Evolutionary conservation across 306 rosid species (phyloP), one percentile per base, ranked within the genome.

Genomic region (Vigna trinervia): DNA sequence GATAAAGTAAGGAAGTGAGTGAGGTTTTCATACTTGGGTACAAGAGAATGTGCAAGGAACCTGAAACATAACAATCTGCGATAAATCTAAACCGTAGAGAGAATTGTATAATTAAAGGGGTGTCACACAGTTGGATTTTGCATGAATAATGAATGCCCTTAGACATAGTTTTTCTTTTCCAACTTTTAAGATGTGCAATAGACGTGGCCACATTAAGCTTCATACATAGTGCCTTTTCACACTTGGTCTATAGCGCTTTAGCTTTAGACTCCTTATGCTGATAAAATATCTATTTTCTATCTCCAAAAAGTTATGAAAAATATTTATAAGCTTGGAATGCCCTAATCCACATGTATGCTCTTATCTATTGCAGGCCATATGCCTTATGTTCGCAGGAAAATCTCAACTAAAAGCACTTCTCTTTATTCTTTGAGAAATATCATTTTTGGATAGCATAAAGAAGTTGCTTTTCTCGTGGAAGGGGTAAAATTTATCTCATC

Each of bases 181-280:
- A 17, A 30, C 74, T 39, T 77, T 66, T 41, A 41, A 62, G 56
- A 54, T 39, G 36, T 50, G 73, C 58, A 51, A 45, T 14, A 65
- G n/a, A 88, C 88, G 92, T 90, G 96, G 92, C 88, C 52, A 32
- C 46, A 39, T 45, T 68, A 77, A 54, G 77, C 69, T 83, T 78
- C 90, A 78, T 79, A 63, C 20, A 75, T 81, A 71, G 88, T 88
- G 89, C 77, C 75, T 19, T 54, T 45, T 47, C 36, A 54, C 81
- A 28, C 74, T 59, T 69, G 73, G 80, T 39, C 69, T 54, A 12
- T 62, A 62, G 11, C 23, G 8, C 71, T 62, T 69, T 48, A 38
- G 23, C 72, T 74, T 78, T 48, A 48, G 9, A 61, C 0, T 19
- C 34, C 22, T 50, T 9, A 2, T 77, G 52, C 46, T 75, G 9